These are phyloP conservation scores for Pseudoscleropodium purum DNA, from an alignment of 225 moss, liverwort and hornwort species.

Conservation along the genomic window DNA sequence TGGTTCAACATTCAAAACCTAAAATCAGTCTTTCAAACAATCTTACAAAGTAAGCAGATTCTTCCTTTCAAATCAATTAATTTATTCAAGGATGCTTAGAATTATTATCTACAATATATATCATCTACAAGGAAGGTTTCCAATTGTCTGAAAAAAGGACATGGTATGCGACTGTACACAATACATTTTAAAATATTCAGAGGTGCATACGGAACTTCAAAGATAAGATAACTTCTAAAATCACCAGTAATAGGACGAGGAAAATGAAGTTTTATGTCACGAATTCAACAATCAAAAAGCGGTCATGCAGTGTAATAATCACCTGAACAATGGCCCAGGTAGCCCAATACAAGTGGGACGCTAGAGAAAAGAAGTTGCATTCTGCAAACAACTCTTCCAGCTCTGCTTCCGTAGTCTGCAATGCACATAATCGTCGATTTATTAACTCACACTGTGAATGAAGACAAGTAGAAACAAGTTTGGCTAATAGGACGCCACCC, in stretches of 20 bases:
- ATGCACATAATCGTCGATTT: background rate
- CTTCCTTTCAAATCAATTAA: background rate
- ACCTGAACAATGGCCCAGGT: constrained; percentile 93
- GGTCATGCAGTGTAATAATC: background rate
- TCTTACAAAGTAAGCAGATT: background rate
- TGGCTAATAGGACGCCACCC: background rate
- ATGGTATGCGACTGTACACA: background rate
- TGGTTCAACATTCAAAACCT: background rate
- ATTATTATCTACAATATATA: background rate
- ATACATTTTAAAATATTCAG: background rate
- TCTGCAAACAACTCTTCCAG: constrained; percentile 62
- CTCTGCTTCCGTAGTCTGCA: constrained; percentile 51
- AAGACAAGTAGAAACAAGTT: background rate
- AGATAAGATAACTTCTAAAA: background rate
- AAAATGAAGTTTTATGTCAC: background rate
- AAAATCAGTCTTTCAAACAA: background rate
- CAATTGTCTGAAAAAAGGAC: background rate
- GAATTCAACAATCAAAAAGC: background rate
- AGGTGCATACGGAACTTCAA: background rate
- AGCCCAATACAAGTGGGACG: constrained; percentile 91
- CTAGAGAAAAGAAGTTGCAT: constrained; percentile 61
- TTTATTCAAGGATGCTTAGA: background rate
- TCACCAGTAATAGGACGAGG: background rate
- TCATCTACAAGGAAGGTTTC: background rate
- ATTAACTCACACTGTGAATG: background rate